A percentile compares a stretch with the other conserved stretches of the same genome.
These are phyloP conservation scores for Beauveria rudraprayagi DNA, from an alignment of 2,329 filamentous ascomycete genomes.

Conservation along the genomic window DNA sequence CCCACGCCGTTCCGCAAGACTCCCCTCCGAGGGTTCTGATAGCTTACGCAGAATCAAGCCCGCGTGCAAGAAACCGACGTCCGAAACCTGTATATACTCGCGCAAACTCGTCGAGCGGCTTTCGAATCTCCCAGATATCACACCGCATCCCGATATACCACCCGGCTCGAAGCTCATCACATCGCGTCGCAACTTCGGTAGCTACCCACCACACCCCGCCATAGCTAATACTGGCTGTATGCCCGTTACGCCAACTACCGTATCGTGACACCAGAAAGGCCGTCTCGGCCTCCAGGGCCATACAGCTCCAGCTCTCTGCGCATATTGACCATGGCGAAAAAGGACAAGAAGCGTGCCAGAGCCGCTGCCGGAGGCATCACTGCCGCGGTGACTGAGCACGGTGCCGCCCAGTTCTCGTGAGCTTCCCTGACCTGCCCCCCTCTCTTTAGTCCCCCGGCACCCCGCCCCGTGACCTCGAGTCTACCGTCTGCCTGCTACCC, in stretches of 20 bases:
- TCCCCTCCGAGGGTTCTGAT: not conserved
- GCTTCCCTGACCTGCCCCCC: conserved; percentile 26
- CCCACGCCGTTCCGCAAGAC: not conserved
- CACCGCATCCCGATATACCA: not conserved
- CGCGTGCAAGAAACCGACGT: not conserved
- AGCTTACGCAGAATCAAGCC: not conserved
- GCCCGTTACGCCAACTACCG: conserved; percentile 25
- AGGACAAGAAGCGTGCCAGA: conserved; percentile 48
- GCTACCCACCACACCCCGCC: conserved; percentile 1
- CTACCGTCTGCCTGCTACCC: conserved; percentile 8
- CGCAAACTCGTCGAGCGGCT: not conserved
- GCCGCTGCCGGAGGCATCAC: conserved; percentile 43
- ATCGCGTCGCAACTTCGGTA: not conserved
- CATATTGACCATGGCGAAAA: conserved; percentile 28
- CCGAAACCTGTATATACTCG: not conserved
- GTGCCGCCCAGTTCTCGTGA: conserved; percentile 44
- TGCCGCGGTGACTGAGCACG: conserved; percentile 45
- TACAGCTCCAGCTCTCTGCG: conserved; percentile 12
- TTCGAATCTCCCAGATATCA: not conserved
- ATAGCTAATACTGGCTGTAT: conserved; percentile 23
- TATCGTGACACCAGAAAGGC: conserved; percentile 2
- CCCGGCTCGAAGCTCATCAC: not conserved
- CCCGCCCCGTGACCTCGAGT: conserved; percentile 15
- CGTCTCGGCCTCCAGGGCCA: not conserved
- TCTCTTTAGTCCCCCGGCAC: conserved; percentile 16